Evolutionary conservation across 495 filamentous ascomycete genomes (phyloP).

Genomic region (Aspergillus funiculosus): DNA sequence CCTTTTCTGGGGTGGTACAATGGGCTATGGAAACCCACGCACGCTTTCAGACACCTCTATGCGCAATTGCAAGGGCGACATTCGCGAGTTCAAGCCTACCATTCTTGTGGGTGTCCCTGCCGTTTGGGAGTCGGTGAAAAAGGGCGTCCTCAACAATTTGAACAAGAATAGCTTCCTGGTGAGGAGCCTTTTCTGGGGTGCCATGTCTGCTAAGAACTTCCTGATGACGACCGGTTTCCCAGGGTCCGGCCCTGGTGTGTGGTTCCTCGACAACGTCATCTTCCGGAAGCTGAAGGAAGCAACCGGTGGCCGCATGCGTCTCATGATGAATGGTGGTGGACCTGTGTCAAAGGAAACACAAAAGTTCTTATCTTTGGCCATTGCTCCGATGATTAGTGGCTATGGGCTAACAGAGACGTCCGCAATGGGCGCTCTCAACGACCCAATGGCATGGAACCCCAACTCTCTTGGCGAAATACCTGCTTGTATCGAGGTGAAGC

Average conservation of each 20-base stretch:
- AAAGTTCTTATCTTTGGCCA: slow-evolving; percentile 80
- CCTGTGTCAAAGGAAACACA: slow-evolving; percentile 84
- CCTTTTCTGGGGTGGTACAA: slow-evolving; percentile 89
- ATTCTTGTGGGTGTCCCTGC: slow-evolving; percentile 93
- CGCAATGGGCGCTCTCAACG: slow-evolving; percentile 89
- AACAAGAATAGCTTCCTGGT: slow-evolving; percentile 65
- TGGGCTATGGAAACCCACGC: slow-evolving; percentile 95
- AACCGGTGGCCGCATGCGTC: slow-evolving; percentile 72
- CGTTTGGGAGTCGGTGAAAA: slow-evolving; percentile 98
- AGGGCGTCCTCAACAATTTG: slow-evolving; percentile 86
- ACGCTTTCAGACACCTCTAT: slow-evolving; percentile 87
- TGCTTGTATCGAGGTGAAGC: slow-evolving; percentile 80
- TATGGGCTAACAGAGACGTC: slow-evolving; percentile 95
- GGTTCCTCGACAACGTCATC: slow-evolving; percentile 65
- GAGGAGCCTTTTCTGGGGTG: slow-evolving; percentile 88
- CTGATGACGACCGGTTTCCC: slow-evolving; percentile 72
- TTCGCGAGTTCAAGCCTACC: slow-evolving; percentile 85
- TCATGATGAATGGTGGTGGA: slow-evolving; percentile 83
- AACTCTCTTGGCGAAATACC: slow-evolving; percentile 75
- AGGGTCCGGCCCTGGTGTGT: slow-evolving; percentile 55
- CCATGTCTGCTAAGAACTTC: slow-evolving; percentile 75
- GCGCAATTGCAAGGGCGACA: slow-evolving; percentile 92
- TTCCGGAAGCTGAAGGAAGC: slow-evolving; percentile 92
- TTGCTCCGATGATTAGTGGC: slow-evolving; percentile 84
- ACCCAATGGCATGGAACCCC: slow-evolving; percentile 84